Evolutionary conservation across 495 filamentous ascomycete genomes (phyloP).

Genomic region (Chaetomidium leptoderma): DNA sequence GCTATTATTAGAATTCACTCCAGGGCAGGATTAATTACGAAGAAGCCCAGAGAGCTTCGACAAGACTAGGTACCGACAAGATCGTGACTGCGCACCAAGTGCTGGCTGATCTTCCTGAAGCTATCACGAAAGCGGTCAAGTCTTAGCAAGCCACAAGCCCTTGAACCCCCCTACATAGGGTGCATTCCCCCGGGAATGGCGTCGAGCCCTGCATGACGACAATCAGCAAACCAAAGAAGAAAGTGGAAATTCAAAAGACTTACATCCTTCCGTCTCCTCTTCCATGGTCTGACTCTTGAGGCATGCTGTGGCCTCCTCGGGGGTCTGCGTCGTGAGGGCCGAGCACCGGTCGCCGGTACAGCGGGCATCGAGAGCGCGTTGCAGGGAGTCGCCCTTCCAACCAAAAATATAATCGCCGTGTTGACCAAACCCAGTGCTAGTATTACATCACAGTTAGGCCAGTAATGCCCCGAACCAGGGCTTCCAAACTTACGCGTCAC

Average conservation of each 20-base stretch:
- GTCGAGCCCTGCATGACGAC: constrained; percentile 1
- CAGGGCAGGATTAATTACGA: no score
- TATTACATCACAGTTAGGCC: not conserved
- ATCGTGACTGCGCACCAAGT: no score
- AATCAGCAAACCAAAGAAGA: not conserved
- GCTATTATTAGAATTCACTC: not conserved
- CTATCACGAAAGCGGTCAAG: no score
- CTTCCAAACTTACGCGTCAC: constrained; percentile 34
- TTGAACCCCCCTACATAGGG: constrained; percentile 5
- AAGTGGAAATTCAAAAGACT: no score
- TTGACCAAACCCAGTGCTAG: constrained; percentile 39
- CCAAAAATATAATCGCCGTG: constrained; percentile 53
- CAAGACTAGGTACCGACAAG: no score
- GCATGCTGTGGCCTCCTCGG: constrained; percentile 33
- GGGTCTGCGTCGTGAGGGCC: constrained; percentile 32
- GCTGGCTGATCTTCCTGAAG: no score
- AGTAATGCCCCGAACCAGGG: not conserved
- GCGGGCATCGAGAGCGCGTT: constrained; percentile 46
- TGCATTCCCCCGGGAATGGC: constrained; percentile 11
- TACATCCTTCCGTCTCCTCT: constrained; percentile 38
- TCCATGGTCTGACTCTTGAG: constrained; percentile 30
- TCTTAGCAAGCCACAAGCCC: not conserved
- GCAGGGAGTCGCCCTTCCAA: constrained; percentile 48
- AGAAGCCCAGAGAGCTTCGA: no score
- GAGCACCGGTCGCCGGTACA: constrained; percentile 43